These are phyloP conservation scores for Sophora flavescens DNA, from an alignment of 306 rosid genomes.

Conservation along the genomic window DNA sequence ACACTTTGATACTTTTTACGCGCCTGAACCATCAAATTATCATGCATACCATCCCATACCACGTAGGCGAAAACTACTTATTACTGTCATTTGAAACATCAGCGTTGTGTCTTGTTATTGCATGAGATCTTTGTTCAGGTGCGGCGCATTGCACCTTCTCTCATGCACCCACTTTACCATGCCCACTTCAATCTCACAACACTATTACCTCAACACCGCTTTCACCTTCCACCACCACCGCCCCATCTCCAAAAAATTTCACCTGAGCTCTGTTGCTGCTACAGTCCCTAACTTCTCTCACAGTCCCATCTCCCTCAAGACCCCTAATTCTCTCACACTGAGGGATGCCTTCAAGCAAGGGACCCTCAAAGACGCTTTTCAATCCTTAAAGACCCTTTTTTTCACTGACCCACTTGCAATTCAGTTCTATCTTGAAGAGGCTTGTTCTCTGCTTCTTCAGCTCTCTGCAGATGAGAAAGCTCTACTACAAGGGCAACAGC, in stretches of 20 bases:
- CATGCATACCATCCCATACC: too few relatives aligned
- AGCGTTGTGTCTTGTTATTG: background rate
- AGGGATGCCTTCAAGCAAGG: constrained; percentile 42
- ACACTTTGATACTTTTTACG: too few relatives aligned
- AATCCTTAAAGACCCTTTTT: constrained; percentile 44
- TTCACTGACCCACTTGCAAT: constrained; percentile 28
- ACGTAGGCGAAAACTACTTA: too few relatives aligned
- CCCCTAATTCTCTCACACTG: constrained; percentile 20
- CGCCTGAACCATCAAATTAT: too few relatives aligned
- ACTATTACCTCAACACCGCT: constrained; percentile 33
- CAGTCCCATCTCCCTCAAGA: constrained; percentile 40
- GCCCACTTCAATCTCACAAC: constrained; percentile 44
- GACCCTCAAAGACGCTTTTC: constrained; percentile 55
- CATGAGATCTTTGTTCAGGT: constrained; percentile 26
- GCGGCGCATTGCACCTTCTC: constrained; percentile 14
- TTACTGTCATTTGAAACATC: too few relatives aligned
- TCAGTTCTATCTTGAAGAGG: constrained; percentile 48
- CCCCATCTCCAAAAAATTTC: constrained; percentile 30
- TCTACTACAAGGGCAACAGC: constrained; percentile 62
- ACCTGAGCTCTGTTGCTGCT: background rate
- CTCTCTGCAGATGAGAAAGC: constrained; percentile 63
- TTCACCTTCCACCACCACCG: constrained; percentile 20
- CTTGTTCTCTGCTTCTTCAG: constrained; percentile 66
- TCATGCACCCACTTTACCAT: constrained; percentile 48
- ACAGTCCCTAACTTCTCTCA: constrained; percentile 36